Percentiles rank a stretch among this genome's conserved stretches.
Evolutionary conservation across 495 filamentous ascomycete species (phyloP).

Genomic region (Pyrenula massariospora): DNA sequence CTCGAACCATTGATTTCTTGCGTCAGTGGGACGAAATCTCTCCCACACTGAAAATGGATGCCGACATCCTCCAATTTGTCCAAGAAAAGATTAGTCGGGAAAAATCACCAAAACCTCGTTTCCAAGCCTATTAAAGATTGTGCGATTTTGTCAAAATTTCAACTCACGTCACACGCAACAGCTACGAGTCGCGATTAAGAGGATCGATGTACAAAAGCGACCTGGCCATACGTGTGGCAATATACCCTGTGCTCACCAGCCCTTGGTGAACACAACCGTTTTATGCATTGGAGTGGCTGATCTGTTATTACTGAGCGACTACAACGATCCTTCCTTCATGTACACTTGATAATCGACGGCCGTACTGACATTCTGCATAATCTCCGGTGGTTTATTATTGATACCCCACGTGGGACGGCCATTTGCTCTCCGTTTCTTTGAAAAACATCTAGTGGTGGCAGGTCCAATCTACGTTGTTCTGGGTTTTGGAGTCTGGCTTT

Average conservation of each 20-base stretch:
- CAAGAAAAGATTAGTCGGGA: conserved; percentile 29
- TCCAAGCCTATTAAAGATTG: no score
- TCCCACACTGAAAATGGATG: conserved; percentile 54
- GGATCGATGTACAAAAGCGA: no score
- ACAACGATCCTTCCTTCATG: background rate
- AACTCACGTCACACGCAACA: no score
- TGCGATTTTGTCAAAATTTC: no score
- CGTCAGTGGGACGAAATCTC: conserved; percentile 47
- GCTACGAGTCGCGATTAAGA: no score
- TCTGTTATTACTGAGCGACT: background rate
- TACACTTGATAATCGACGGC: background rate
- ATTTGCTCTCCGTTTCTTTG: background rate
- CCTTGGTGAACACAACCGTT: background rate
- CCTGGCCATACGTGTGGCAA: background rate
- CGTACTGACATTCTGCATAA: background rate
- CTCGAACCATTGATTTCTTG: conserved; percentile 62
- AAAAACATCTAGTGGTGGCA: background rate
- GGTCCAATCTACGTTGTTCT: background rate
- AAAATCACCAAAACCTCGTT: no score
- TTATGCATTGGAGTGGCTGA: background rate
- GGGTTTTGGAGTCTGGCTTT: background rate
- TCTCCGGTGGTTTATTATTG: background rate
- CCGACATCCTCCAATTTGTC: conserved; percentile 52
- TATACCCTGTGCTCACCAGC: background rate
- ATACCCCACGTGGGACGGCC: background rate